Percentiles rank a stretch among this genome's conserved stretches.
phyloP scores from a whole-genome alignment of 1,139 yeast genomes.

The Candida labiduridarum region DNA sequence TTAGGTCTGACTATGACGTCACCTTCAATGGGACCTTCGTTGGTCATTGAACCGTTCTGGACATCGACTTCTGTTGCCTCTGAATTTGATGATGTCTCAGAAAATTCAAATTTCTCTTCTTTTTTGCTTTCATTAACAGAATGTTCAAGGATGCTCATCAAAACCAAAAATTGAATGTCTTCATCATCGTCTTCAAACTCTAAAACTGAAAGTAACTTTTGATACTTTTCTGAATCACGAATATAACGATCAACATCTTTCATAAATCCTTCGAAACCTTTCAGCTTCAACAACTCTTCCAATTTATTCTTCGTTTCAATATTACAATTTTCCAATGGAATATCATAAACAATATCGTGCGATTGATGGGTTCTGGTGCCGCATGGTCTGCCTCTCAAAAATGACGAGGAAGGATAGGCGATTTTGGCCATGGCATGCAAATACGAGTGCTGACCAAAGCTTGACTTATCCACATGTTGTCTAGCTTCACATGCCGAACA shows the following conservation, averaged over 20 bases:
- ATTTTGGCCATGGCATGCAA: conserved; percentile 38
- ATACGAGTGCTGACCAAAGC: conserved; percentile 26
- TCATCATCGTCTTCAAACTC: conserved; percentile 19
- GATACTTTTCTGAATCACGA: conserved; percentile 29
- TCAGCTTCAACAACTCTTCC: conserved; percentile 21
- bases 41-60: not conserved
- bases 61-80: not conserved
- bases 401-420: conserved; percentile 20
- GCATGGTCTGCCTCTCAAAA: conserved; percentile 4
- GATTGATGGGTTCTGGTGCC: not conserved
- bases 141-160: conserved; percentile 23
- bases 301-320: conserved; percentile 22
- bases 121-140: conserved; percentile 10
- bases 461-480: conserved; percentile 17
- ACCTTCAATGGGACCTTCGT: conserved; percentile 3
- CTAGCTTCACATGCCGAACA: conserved; percentile 52
- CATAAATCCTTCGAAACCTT: conserved; percentile 24
- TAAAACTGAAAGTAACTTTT: conserved; percentile 19
- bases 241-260: conserved; percentile 25
- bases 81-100: not conserved
- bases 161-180: conserved; percentile 25
- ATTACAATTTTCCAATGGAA: conserved; percentile 29
- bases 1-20: conserved; percentile 20
- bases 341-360: conserved; percentile 26
- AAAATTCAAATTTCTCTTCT: conserved; percentile 2